A percentile compares a stretch with the other conserved stretches of the same genome.
Conservation (phyloP, 2,329 filamentous ascomycete genomes). For the Trichoderma harzianum region DNA sequence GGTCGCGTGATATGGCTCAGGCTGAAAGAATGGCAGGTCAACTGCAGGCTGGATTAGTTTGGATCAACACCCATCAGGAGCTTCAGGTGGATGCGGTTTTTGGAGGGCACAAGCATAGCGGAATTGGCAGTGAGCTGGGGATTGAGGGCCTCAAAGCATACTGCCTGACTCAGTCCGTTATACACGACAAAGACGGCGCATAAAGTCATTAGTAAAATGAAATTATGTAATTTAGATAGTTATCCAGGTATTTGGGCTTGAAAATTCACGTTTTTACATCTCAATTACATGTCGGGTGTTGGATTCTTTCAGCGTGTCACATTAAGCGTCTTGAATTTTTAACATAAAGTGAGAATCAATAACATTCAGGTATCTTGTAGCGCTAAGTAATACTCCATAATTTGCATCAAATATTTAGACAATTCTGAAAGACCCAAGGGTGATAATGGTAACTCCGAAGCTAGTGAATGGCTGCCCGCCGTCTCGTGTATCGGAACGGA, state of each 20-base stretch:
- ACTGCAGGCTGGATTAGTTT: constrained; percentile 52
- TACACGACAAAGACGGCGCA: neutral
- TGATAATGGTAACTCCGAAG: neutral
- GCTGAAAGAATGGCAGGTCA: constrained; percentile 43
- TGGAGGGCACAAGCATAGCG: constrained; percentile 62
- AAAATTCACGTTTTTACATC: neutral
- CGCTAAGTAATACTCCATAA: neutral
- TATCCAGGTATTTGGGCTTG: neutral
- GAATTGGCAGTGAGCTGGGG: constrained; percentile 45
- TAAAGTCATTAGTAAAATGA: neutral
- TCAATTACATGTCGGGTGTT: neutral
- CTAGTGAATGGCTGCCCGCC: neutral
- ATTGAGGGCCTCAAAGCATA: neutral
- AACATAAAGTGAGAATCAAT: neutral
- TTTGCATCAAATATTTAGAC: neutral
- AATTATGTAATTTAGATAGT: neutral
- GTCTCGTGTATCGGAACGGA: neutral
- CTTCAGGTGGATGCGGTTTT: constrained; percentile 61
- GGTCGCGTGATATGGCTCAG: constrained; percentile 49
- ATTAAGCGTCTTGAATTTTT: neutral
- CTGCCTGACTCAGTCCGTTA: neutral
- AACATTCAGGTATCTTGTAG: neutral
- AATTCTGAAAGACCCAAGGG: neutral
- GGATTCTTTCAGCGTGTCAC: neutral
- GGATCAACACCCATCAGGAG: constrained; percentile 41